Conservation (phyloP, 2,329 filamentous ascomycete species). For the Pseudocercospora fijiensis region DNA sequence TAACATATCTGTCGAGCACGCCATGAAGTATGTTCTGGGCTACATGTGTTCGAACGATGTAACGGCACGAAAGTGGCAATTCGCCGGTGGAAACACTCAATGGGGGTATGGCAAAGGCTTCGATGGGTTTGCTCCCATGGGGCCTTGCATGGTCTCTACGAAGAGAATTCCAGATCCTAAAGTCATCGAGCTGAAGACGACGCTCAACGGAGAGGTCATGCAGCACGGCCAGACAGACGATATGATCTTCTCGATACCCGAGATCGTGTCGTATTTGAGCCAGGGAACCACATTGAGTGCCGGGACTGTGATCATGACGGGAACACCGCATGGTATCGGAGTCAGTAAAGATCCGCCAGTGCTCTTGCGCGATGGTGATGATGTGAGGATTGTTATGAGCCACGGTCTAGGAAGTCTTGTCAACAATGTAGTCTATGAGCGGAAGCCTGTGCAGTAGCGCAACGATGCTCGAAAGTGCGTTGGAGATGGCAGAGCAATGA, state of each 20-base stretch:
- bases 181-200: constrained; percentile 6
- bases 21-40: constrained; percentile 5
- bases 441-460: not conserved
- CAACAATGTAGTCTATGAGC: constrained; percentile 16
- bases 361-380: constrained; percentile 29
- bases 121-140: constrained; percentile 14
- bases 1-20: not conserved
- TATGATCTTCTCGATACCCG: constrained; percentile 11
- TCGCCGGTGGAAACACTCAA: constrained; percentile 12
- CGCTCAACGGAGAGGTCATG: constrained; percentile 9
- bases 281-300: constrained; percentile 10
- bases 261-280: constrained; percentile 12
- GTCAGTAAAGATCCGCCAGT: constrained; percentile 36
- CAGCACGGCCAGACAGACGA: constrained; percentile 2
- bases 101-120: constrained; percentile 17
- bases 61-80: constrained; percentile 13
- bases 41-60: constrained; percentile 14
- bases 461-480: not conserved
- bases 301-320: constrained; percentile 12
- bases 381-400: constrained; percentile 11
- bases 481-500: too few relatives aligned
- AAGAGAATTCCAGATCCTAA: constrained; percentile 3
- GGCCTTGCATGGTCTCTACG: constrained; percentile 9
- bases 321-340: constrained; percentile 30
- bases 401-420: constrained; percentile 20